Evolutionary conservation across 192 early-diverging fungal genomes (phyloP).

Genomic region (Dissophora ornata): DNA sequence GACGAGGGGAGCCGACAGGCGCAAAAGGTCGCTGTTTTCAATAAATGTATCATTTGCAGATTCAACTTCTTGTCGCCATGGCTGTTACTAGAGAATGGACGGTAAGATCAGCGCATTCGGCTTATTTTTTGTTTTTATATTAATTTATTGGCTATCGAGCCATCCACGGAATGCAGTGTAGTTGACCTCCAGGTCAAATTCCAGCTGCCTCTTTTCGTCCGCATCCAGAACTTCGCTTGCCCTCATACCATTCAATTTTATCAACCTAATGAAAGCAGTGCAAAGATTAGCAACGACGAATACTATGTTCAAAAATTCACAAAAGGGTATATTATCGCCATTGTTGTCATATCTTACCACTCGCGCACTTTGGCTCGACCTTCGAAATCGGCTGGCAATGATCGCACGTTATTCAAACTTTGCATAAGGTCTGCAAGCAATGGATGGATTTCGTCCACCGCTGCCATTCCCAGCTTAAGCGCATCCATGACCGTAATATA

Average conservation of each 20-base stretch:
- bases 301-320: too few species aligned
- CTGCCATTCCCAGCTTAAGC: slow-evolving; percentile 82
- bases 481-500: slow-evolving; percentile 96
- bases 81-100: too few species aligned
- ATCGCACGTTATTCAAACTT: slow-evolving; percentile 83
- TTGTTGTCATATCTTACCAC: slow-evolving; percentile 70
- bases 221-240: slow-evolving; percentile 87
- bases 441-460: slow-evolving; percentile 93
- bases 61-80: too few species aligned
- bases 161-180: slow-evolving; percentile 74
- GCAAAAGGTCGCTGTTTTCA: background rate
- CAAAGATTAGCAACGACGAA: too few species aligned
- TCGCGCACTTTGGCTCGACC: slow-evolving; percentile 85
- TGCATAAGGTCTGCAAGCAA: slow-evolving; percentile 87
- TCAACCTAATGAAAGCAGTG: slow-evolving; percentile 61
- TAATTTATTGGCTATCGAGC: slow-evolving; percentile 46
- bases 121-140: too few species aligned
- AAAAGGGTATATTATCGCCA: too few species aligned
- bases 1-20: background rate
- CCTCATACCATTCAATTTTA: slow-evolving; percentile 91
- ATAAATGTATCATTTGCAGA: too few species aligned
- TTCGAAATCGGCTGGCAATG: slow-evolving; percentile 81
- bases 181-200: slow-evolving; percentile 90
- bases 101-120: too few species aligned
- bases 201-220: slow-evolving; percentile 89